A percentile compares a stretch with the other conserved stretches of the same genome.
Conservation (phyloP, 305 asterid species). For the Fraxinus paxiana region DNA sequence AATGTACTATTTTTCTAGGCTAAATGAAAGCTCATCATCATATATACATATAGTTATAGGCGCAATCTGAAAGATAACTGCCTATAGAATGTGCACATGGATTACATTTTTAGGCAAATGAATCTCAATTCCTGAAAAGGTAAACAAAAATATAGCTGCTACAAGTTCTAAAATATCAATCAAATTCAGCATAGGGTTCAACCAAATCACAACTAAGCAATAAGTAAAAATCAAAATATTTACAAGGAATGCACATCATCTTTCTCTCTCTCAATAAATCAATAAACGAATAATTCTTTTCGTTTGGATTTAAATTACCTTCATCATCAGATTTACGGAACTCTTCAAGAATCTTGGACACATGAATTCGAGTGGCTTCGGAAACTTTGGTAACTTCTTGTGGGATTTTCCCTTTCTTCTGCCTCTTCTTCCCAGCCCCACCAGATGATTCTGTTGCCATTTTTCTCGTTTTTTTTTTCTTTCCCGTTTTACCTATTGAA, state of each 20-base stretch:
- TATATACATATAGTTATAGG: neutral
- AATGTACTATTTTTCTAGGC: neutral
- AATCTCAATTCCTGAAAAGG: neutral
- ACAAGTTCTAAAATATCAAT: neutral
- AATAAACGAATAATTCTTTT: neutral
- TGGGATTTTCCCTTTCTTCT: conserved; percentile 22
- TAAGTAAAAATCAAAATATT: neutral
- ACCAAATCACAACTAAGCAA: neutral
- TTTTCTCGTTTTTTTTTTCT: neutral
- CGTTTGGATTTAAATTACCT: conserved; percentile 32
- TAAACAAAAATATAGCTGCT: neutral
- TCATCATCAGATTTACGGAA: conserved; percentile 45
- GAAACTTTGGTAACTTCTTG: conserved; percentile 19
- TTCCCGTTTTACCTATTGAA: conserved; percentile 16
- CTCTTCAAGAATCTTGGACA: conserved; percentile 46
- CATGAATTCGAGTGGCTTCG: conserved; percentile 48
- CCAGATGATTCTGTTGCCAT: conserved; percentile 36
- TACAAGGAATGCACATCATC: neutral
- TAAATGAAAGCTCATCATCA: neutral
- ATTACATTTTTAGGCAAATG: neutral
- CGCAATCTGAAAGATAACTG: neutral
- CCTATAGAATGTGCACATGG: neutral
- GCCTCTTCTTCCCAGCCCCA: conserved; percentile 30
- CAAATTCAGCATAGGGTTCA: neutral
- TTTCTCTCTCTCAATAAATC: neutral